Percentiles rank a stretch among this genome's conserved stretches.
These are phyloP conservation scores for Boletus sensibilis DNA, from an alignment of 768 basidiomycete species.

Conservation along the genomic window DNA sequence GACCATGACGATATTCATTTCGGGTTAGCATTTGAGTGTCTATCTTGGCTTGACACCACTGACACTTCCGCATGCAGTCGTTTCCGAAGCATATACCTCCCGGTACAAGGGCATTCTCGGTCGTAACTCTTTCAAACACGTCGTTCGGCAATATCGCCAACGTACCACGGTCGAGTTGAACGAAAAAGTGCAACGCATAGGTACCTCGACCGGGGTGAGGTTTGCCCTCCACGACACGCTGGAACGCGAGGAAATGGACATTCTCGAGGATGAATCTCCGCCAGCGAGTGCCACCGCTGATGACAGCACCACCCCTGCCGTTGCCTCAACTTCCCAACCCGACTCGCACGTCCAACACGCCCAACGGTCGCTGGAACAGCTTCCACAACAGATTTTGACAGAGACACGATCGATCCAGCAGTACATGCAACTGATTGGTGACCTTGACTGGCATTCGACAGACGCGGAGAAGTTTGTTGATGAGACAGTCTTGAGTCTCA, in stretches of 20 bases:
- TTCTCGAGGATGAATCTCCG: background rate
- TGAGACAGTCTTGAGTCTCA: slow-evolving; percentile 31
- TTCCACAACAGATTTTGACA: slow-evolving; percentile 39
- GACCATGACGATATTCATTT: slow-evolving; percentile 72
- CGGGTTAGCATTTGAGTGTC: slow-evolving; percentile 43
- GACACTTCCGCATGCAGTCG: slow-evolving; percentile 40
- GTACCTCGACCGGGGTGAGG: slow-evolving; percentile 1
- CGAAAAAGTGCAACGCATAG: slow-evolving; percentile 9
- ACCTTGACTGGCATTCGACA: slow-evolving; percentile 7
- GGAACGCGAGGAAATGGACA: background rate
- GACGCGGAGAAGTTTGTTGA: slow-evolving; percentile 6
- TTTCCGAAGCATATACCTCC: slow-evolving; percentile 64
- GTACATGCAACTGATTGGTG: slow-evolving; percentile 38
- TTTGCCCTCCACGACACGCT: background rate
- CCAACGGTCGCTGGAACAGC: slow-evolving; percentile 35
- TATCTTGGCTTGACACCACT: background rate
- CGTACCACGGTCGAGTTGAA: slow-evolving; percentile 20
- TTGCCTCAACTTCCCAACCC: slow-evolving; percentile 4
- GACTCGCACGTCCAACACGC: slow-evolving; percentile 15
- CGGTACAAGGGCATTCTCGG: slow-evolving; percentile 61
- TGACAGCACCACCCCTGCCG: background rate
- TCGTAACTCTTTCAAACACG: slow-evolving; percentile 43
- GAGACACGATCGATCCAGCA: slow-evolving; percentile 41
- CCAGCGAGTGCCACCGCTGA: background rate
- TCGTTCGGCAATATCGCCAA: slow-evolving; percentile 45